Evolutionary conservation across 306 rosid species (phyloP), one percentile per base, ranked within the genome.

Genomic region (Alnus rubra): DNA sequence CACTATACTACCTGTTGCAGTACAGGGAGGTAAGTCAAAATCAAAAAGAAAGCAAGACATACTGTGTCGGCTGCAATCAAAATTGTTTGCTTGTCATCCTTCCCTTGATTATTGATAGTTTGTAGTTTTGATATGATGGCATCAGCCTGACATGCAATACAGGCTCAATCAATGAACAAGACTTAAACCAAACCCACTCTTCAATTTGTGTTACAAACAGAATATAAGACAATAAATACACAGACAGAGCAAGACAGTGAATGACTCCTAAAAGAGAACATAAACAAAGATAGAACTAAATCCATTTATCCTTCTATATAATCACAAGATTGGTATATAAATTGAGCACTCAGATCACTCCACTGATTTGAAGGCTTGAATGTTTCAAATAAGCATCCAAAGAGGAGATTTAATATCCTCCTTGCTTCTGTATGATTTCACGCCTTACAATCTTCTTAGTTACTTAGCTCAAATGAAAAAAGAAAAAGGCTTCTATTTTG

Each of bases 1-100:
- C 87, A 42, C 85, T 73, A 55, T 51, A 78, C 50, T 42, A 74
- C 16, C 48, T 39, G 62, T 67, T 7, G 39, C 73, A 31, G 71
- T 81, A 82, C 78, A 86, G 75, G 51, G 84, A 71, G 55, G 19
- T 42, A 48, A 68, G 58, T 54, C 44, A 58, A 72, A 10, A 47
- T 70, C 47, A 49, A 71, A 50, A 80, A 59, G 68, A 49, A 76
- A 84, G 77, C 60, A 78, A 80, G 74, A 77, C 97, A 87, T 92
- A 91, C 98, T 84, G 98, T 91, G 79, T 91, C 98, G 0, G 98
- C 98, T 2, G 92, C 93, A 89, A 92, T 88, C 83, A 95, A 85
- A 83, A 95, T 78, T n/a, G 91, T 87, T 1, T 97, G 83, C 55
- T 88, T 87, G 63, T 87, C 91, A 78, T 82, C 87, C 82, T 67